These are phyloP conservation scores for Salmacisia buchloeana DNA, from an alignment of 1,284 basidiomycete species.

Conservation along the genomic window DNA sequence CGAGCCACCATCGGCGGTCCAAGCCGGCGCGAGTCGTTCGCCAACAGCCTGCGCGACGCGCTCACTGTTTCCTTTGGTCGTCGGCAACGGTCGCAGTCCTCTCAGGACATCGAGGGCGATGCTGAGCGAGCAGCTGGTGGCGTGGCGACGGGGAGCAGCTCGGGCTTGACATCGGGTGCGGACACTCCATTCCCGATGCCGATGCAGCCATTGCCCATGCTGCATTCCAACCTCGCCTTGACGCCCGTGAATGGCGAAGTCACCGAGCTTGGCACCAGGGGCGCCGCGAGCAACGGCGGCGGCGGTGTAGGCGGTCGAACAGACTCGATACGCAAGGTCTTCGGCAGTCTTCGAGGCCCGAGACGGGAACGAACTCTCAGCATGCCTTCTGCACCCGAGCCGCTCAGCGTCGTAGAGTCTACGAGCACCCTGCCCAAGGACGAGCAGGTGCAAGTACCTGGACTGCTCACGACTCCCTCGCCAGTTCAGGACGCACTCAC, in stretches of 20 bases:
- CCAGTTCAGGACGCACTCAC: too few species aligned
- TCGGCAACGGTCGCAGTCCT: constrained; percentile 4
- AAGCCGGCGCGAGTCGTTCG: not conserved
- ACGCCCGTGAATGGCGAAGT: not conserved
- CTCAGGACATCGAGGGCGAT: not conserved
- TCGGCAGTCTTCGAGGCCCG: not conserved
- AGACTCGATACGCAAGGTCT: constrained; percentile 4
- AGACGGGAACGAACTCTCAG: constrained; percentile 1
- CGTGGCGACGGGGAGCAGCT: not conserved
- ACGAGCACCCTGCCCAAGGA: too few species aligned
- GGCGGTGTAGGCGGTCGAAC: not conserved
- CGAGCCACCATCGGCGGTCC: too few species aligned
- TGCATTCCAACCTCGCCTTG: not conserved
- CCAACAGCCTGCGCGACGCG: not conserved
- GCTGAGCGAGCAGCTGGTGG: not conserved
- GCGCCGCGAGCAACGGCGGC: too few species aligned
- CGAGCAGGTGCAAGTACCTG: too few species aligned
- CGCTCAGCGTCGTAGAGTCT: not conserved
- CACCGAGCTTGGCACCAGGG: too few species aligned
- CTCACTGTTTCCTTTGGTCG: constrained; percentile 4
- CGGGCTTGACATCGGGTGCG: not conserved
- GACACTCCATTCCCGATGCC: not conserved
- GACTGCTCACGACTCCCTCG: too few species aligned
- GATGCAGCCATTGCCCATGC: not conserved
- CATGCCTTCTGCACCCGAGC: not conserved